Percentiles rank a stretch among this genome's conserved stretches.
These are phyloP conservation scores for Coemansia sp. DNA, from an alignment of 192 early-diverging fungal genomes.

Conservation along the genomic window DNA sequence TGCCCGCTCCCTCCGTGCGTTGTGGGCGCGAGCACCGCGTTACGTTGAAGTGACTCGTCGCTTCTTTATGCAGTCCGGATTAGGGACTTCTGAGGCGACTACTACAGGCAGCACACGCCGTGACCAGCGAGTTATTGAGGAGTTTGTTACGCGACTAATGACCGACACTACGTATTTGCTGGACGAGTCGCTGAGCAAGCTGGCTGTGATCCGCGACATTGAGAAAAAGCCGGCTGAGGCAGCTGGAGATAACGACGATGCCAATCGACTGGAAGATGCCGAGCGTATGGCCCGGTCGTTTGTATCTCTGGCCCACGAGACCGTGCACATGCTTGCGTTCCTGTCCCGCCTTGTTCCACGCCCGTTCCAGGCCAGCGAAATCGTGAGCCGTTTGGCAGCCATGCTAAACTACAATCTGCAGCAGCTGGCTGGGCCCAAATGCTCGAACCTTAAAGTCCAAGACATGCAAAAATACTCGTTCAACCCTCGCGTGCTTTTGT, in stretches of 20 bases:
- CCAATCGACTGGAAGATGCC: constrained; percentile 40
- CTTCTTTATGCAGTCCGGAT: constrained; percentile 35
- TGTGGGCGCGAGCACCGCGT: constrained; percentile 41
- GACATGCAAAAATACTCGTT: constrained; percentile 81
- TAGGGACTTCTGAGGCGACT: neutral
- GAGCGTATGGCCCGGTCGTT: constrained; percentile 88
- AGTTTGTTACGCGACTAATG: constrained; percentile 89
- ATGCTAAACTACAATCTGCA: constrained; percentile 96
- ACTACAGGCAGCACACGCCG: constrained; percentile 31
- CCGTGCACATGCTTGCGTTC: constrained; percentile 88
- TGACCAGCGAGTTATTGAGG: constrained; percentile 55
- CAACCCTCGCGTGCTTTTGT: constrained; percentile 78
- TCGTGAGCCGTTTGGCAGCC: constrained; percentile 90
- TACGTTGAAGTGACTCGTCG: constrained; percentile 35
- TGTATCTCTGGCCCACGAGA: constrained; percentile 86
- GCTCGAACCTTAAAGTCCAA: constrained; percentile 80
- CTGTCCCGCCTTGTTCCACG: constrained; percentile 74
- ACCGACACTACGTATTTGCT: constrained; percentile 94
- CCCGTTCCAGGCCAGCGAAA: constrained; percentile 86
- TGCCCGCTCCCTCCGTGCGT: constrained; percentile 78
- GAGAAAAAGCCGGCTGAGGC: constrained; percentile 57
- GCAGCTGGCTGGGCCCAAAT: constrained; percentile 86
- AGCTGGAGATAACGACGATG: constrained; percentile 28
- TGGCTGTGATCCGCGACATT: constrained; percentile 79
- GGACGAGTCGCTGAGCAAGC: constrained; percentile 87